Conservation (phyloP, 495 filamentous ascomycete species). For the Hyaloscypha variabilis region DNA sequence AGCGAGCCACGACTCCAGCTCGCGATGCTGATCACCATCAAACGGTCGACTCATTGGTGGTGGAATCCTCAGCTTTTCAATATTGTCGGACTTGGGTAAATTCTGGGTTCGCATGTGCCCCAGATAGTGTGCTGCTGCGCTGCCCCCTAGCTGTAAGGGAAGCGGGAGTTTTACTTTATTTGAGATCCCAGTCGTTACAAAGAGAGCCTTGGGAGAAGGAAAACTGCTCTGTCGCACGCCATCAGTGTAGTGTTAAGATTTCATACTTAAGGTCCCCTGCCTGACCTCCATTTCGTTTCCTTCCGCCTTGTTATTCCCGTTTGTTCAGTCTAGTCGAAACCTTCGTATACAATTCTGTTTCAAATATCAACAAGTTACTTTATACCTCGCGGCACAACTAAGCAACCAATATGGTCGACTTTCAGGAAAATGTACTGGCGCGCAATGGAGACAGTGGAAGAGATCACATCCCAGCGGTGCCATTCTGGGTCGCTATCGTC, state of each 20-base stretch:
- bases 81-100: background rate
- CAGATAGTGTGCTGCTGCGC: background rate
- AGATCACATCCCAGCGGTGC: constrained; percentile 17
- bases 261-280: background rate
- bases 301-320: background rate
- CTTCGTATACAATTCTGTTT: background rate
- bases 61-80: background rate
- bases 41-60: background rate
- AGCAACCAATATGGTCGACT: constrained; percentile 11
- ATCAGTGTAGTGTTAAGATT: background rate
- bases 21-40: background rate
- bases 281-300: background rate
- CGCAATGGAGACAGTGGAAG: background rate
- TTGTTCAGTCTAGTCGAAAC: background rate
- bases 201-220: background rate
- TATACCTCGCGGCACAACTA: background rate
- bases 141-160: background rate
- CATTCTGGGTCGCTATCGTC: constrained; percentile 18
- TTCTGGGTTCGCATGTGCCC: background rate
- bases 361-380: background rate
- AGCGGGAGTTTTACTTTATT: background rate
- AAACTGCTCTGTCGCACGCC: background rate
- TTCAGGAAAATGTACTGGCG: constrained; percentile 4
- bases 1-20: constrained; percentile 3
- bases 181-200: background rate